Evolutionary conservation across 176 grass and related monocot species (phyloP), one percentile per base, ranked within the genome.

Genomic region (Bolboschoenus planiculmis): DNA sequence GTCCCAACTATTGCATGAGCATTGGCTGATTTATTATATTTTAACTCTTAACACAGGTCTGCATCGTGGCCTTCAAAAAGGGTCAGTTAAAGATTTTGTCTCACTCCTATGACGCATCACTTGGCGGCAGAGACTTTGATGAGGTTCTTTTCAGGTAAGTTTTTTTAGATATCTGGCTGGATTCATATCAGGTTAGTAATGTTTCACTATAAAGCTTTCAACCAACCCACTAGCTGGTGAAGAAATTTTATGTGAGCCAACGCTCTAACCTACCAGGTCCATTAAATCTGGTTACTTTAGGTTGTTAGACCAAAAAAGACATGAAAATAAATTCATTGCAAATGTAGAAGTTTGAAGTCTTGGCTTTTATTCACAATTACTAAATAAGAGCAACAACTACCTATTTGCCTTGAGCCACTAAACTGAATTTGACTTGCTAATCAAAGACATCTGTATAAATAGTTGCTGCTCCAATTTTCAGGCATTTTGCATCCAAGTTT

Each of bases 81-180:
- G 93, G 93, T 3, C 88, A 97, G 60, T 89, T 97, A 43, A 93
- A 93, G 78, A 86, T 97, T 72, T 43, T 97, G 3, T 88, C 93
- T 0, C 93, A 97, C 89, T 40, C 93, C 37, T 97, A 87, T 84
- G 93, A 97, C 70, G 68, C 80, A 4, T 97, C 93, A 20, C 93
- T 97, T 36, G 93, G 93, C 4, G 93, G 93, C 36, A 90, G 93
- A 43, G 93, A 97, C 80, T 97, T 97, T 24, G 93, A 97, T 56
- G 93, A 93, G 55, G 89, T 87, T 39, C 66, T 92, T 13, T 97
- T 97, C 74, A 76, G 72, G 72, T 76, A 51, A 18, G 72, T 76
- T 76, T 21, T n/a, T 8, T 9, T 24, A 43, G 30, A 51, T 76
- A 31, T 76, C 14, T 76, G 13, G 24, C 44, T 76, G 44, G 36